phyloP scores from a whole-genome alignment of 129 eudicot species.

The Flaveria bidentis region DNA sequence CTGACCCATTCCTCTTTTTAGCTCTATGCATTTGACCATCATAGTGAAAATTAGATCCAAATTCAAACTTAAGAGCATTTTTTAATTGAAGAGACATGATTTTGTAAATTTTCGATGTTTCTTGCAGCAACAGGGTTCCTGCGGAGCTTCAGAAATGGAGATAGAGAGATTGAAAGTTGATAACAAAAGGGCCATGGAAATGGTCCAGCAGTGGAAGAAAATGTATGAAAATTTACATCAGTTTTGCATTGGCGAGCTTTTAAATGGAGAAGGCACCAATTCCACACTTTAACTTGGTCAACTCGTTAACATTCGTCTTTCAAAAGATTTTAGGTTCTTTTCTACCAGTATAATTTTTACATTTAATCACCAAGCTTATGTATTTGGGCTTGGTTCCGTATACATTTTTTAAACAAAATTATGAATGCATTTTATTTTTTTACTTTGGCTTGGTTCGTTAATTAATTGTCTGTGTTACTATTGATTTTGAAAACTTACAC shows the following conservation, averaged over 20 bases:
- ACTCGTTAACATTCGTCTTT: not conserved
- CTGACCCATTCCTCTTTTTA: not conserved
- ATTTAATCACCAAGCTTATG: not conserved
- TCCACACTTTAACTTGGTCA: slow-evolving; percentile 15
- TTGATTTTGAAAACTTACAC: no score
- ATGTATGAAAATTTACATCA: slow-evolving; percentile 75
- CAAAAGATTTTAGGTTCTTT: slow-evolving; percentile 17
- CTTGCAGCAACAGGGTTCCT: slow-evolving; percentile 76
- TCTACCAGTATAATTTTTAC: not conserved
- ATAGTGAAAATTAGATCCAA: not conserved
- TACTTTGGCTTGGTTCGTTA: no score
- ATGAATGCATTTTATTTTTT: not conserved
- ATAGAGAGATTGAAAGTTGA: slow-evolving; percentile 67
- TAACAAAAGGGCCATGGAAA: slow-evolving; percentile 55
- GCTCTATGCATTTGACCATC: not conserved
- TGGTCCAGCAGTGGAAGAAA: slow-evolving; percentile 81
- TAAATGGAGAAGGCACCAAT: slow-evolving; percentile 44
- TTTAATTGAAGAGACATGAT: not conserved
- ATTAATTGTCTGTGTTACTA: no score
- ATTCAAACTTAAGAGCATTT: not conserved
- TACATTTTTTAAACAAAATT: not conserved
- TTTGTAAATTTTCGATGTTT: not conserved
- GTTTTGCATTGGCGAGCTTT: slow-evolving; percentile 64
- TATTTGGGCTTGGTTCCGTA: not conserved
- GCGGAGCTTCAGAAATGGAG: slow-evolving; percentile 81